Evolutionary conservation across 768 basidiomycete species (phyloP).

Genomic region (Leccinum fibrillosum): DNA sequence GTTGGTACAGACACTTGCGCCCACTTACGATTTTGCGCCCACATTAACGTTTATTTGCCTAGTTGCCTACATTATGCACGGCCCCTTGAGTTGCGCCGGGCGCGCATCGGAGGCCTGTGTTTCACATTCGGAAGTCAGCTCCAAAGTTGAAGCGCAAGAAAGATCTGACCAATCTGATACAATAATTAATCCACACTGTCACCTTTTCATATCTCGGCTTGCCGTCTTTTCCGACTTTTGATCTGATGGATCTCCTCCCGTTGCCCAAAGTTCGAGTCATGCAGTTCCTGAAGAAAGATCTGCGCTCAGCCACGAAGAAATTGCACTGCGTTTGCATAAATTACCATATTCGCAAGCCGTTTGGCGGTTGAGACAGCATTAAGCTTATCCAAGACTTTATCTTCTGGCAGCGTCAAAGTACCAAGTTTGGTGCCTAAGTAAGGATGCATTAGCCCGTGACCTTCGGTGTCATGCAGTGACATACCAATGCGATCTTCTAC

Average conservation of each 20-base stretch:
- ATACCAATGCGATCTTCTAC: slow-evolving; percentile 87
- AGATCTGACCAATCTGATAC: slow-evolving; percentile 10
- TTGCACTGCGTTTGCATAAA: not conserved
- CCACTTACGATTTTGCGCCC: not conserved
- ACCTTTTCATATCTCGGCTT: slow-evolving; percentile 1
- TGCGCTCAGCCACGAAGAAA: slow-evolving; percentile 2
- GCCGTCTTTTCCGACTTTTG: slow-evolving; percentile 40
- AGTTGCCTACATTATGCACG: no score
- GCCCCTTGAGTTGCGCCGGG: no score
- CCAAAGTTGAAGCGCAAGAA: not conserved
- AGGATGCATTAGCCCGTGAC: not conserved
- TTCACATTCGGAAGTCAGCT: not conserved
- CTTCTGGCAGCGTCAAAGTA: slow-evolving; percentile 77
- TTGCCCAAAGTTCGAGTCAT: slow-evolving; percentile 86
- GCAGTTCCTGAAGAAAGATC: slow-evolving; percentile 57
- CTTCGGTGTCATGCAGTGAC: slow-evolving; percentile 25
- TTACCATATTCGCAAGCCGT: slow-evolving; percentile 89
- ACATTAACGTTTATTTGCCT: no score
- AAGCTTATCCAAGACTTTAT: slow-evolving; percentile 75
- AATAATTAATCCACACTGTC: not conserved
- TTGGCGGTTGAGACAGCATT: slow-evolving; percentile 92
- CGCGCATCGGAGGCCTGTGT: not conserved
- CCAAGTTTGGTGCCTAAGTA: slow-evolving; percentile 65
- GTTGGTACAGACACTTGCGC: not conserved
- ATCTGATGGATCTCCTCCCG: slow-evolving; percentile 79